phyloP scores from a whole-genome alignment of 805 yeast genomes.

The Saturnispora hagleri region DNA sequence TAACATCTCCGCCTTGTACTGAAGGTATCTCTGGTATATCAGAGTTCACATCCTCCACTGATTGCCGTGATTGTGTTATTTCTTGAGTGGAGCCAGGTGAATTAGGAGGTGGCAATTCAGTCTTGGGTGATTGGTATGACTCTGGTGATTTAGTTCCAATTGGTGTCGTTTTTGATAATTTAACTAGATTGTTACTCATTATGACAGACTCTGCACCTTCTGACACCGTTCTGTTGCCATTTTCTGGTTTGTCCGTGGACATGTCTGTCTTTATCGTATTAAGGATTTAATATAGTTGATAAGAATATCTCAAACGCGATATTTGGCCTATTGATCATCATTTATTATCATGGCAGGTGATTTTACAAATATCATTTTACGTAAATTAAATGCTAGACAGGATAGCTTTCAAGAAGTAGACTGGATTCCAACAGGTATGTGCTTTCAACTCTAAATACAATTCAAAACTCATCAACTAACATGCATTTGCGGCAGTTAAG shows the following conservation, averaged over 20 bases:
- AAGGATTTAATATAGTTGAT: neutral
- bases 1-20: neutral
- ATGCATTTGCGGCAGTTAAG: neutral
- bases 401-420: neutral
- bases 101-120: neutral
- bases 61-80: neutral
- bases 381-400: neutral
- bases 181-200: neutral
- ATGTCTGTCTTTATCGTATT: neutral
- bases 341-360: neutral
- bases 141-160: neutral
- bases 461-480: neutral
- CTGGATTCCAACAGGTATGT: conserved; percentile 1
- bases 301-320: neutral
- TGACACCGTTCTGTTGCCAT: neutral
- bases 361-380: neutral
- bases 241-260: neutral
- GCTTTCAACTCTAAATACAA: neutral
- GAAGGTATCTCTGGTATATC: neutral
- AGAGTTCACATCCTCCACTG: neutral
- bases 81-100: neutral
- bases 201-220: neutral
- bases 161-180: neutral
- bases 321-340: neutral
- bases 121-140: neutral